Conservation (phyloP, 129 eudicot genomes). For the Helianthus tuberosus region DNA sequence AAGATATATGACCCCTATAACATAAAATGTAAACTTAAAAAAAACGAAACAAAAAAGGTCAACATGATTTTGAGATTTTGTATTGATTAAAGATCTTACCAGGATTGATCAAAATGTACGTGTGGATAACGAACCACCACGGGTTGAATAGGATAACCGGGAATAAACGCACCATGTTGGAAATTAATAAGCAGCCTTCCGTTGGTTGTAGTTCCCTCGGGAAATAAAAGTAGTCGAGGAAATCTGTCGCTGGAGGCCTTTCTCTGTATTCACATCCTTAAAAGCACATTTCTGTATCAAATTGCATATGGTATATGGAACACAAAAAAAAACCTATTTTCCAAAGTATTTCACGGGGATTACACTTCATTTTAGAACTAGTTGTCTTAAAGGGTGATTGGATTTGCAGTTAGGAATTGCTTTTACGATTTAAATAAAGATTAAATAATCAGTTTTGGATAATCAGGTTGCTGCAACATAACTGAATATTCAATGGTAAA, state of each 20-base stretch:
- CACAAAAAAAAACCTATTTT: background rate
- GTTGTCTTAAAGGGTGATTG: background rate
- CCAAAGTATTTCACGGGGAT: background rate
- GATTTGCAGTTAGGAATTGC: background rate
- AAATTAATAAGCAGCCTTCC: conserved; percentile 85
- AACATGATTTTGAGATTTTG: background rate
- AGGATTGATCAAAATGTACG: conserved; percentile 98
- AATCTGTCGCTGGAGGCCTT: conserved; percentile 81
- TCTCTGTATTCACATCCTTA: conserved; percentile 95
- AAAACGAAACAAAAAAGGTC: background rate
- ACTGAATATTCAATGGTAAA: background rate
- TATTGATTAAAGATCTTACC: conserved; percentile 46
- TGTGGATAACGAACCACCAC: conserved; percentile 91
- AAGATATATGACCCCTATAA: conserved; percentile 77
- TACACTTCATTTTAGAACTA: background rate
- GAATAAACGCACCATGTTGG: conserved; percentile 95
- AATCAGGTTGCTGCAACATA: conserved; percentile 2
- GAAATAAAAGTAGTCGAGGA: conserved; percentile 98
- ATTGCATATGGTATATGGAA: conserved; percentile 51
- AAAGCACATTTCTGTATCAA: conserved; percentile 91
- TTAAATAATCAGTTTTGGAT: background rate
- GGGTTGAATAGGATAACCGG: conserved; percentile 91
- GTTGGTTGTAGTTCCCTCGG: conserved; percentile 97
- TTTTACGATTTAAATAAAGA: background rate
- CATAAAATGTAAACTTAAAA: background rate